Evolutionary conservation across 441 rosid species (phyloP).

Genomic region (Erysimum cheiri): DNA sequence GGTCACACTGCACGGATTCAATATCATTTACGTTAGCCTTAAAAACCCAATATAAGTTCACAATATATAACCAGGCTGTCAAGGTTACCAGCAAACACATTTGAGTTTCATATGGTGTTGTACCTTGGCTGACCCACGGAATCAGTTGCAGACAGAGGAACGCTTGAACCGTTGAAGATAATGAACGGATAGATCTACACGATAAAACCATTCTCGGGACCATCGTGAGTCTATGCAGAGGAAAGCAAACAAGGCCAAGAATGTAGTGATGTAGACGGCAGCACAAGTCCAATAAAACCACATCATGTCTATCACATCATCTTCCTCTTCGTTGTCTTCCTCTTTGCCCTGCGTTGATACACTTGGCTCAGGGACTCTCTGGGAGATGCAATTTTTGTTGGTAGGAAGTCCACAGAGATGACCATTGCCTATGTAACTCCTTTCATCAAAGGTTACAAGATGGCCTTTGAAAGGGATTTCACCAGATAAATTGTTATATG

Average conservation of each 20-base stretch:
- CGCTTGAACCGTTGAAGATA: not conserved
- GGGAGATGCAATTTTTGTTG: not conserved
- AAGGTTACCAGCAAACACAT: too few relatives aligned
- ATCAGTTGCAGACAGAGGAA: not conserved
- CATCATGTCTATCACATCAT: not conserved
- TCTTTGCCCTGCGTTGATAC: not conserved
- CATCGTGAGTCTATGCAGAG: slow-evolving; percentile 20
- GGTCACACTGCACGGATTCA: too few relatives aligned
- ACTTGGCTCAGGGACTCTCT: not conserved
- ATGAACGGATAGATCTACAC: not conserved
- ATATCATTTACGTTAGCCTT: too few relatives aligned
- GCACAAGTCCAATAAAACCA: slow-evolving; percentile 30
- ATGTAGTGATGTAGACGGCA: slow-evolving; percentile 13
- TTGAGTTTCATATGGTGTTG: not conserved
- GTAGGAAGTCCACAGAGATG: slow-evolving; percentile 1
- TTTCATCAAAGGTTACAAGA: slow-evolving; percentile 1
- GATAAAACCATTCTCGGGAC: slow-evolving; percentile 12
- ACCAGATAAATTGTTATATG: not conserved
- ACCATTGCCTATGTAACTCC: not conserved
- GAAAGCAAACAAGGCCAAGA: not conserved
- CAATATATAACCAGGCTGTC: too few relatives aligned
- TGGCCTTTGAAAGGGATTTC: slow-evolving; percentile 3
- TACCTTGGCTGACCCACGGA: not conserved
- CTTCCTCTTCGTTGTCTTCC: slow-evolving; percentile 10
- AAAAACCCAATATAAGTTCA: too few relatives aligned